Evolutionary conservation across 305 asterid species (phyloP), one percentile per base, ranked within the genome.

Genomic region (Solanum hybrid): DNA sequence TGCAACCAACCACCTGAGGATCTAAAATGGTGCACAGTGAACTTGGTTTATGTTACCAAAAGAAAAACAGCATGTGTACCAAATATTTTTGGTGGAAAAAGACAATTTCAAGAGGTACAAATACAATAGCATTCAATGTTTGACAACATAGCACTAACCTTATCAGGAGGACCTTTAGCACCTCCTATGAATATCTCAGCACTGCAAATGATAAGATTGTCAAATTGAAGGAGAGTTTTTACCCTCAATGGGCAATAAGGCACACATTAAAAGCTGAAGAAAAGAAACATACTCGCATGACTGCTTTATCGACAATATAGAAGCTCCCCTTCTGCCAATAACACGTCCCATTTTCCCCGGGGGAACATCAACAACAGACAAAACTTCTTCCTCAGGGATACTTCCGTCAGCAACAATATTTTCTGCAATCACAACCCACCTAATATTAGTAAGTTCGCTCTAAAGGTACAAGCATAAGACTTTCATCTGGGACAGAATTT

Each of bases 161-260:
- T 96, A 92, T 97, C 94, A 9, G 97, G 97, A 29, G 99, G 99
- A 86, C 99, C 99, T 91, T 95, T 96, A 3, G 94, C 93, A 65
- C 98, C 97, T 93, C 99, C 99, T n/a, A 94, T 91, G 91, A 96
- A 89, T 77, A 96, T 96, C 89, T 97, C 99, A 95, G 99, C 99
- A 36, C 99, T 97, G 98, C 95, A 93, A 92, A 91, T 79, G n/a
- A 78, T 17, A 87, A 87, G 85, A 76, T 57, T n/a, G 79, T 89
- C 90, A 89, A 51, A 85, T 84, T 84, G 31, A 7, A 39, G 65
- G 73, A 27, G 88, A 15, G 39, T 17, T 83, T 45, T 83, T 29
- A 83, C 36, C 38, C 73, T 32, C 32, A 2, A 15, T 11, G 11
- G 85, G 20, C 5, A 79, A 31, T 20, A 79, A 57, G 31, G 77